A percentile compares a stretch with the other conserved stretches of the same genome.
phyloP scores from a whole-genome alignment of 2,329 filamentous ascomycete genomes.

The Lasiodiplodia sp. region DNA sequence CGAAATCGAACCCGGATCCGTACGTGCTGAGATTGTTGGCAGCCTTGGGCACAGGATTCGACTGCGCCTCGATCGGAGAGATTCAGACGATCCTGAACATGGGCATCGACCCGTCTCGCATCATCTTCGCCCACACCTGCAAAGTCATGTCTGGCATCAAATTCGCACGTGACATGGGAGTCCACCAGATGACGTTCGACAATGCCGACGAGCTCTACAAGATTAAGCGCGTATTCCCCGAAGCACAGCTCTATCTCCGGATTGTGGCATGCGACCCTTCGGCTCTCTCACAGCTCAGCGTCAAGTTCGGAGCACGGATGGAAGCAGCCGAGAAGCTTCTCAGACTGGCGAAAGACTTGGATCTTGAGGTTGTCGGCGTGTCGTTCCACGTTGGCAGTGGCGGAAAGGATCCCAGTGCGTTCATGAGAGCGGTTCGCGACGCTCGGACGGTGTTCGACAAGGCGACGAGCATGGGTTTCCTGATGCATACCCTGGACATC shows the following conservation, averaged over 20 bases:
- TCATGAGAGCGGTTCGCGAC: constrained; percentile 84
- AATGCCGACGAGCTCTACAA: constrained; percentile 95
- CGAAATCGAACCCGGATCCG: constrained; percentile 94
- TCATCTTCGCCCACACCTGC: constrained; percentile 97
- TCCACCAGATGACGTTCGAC: constrained; percentile 97
- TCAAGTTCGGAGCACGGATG: constrained; percentile 91
- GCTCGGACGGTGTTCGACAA: constrained; percentile 84
- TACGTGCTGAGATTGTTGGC: constrained; percentile 83
- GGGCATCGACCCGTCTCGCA: constrained; percentile 80
- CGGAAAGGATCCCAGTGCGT: constrained; percentile 85
- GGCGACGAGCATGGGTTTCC: constrained; percentile 73
- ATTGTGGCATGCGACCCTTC: constrained; percentile 93
- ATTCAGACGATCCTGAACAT: constrained; percentile 84
- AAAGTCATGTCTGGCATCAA: constrained; percentile 95
- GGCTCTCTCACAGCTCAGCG: constrained; percentile 86
- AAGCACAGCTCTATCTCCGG: constrained; percentile 85
- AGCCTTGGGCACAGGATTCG: constrained; percentile 86
- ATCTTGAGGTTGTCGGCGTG: constrained; percentile 86
- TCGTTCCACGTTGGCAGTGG: constrained; percentile 96
- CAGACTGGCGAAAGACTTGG: constrained; percentile 74
- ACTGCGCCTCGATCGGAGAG: constrained; percentile 93
- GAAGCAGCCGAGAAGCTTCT: constrained; percentile 78
- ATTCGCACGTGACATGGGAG: constrained; percentile 78
- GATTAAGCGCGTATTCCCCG: constrained; percentile 84
- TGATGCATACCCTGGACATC: constrained; percentile 83